phyloP scores from a whole-genome alignment of 2,329 filamentous ascomycete genomes.

The Neonectria ditissima region DNA sequence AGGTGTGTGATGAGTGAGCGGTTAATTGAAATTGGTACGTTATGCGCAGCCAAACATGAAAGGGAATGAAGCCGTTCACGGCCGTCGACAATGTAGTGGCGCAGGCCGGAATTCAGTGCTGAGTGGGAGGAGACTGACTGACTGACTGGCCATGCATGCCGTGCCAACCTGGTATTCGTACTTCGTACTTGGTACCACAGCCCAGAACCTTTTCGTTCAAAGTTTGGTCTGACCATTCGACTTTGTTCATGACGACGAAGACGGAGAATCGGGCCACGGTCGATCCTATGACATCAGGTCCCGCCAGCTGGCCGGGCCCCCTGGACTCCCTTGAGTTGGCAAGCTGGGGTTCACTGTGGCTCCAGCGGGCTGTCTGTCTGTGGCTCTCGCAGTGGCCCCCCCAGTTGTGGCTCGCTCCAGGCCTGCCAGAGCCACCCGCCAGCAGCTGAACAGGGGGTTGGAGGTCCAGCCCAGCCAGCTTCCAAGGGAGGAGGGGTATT shows the following conservation, averaged over 20 bases:
- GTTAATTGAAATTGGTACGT: not conserved
- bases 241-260: conserved; percentile 6
- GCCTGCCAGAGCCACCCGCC: conserved; percentile 33
- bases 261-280: conserved; percentile 27
- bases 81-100: not conserved
- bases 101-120: not conserved
- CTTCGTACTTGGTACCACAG: not conserved
- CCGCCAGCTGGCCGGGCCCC: conserved; percentile 28
- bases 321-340: conserved; percentile 31
- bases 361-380: not conserved
- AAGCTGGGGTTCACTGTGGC: conserved; percentile 40
- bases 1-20: not conserved
- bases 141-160: too few species aligned
- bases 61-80: not conserved
- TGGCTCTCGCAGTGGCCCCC: conserved; percentile 27
- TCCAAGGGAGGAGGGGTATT: conserved; percentile 27
- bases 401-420: conserved; percentile 23
- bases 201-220: not conserved
- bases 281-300: conserved; percentile 45
- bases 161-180: not conserved
- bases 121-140: not conserved
- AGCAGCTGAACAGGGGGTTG: conserved; percentile 43
- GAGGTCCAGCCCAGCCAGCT: not conserved
- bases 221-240: not conserved
- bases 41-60: not conserved